Evolutionary conservation across 73 alveolate genomes (phyloP).

Genomic region (Paramecium octaurelia): DNA sequence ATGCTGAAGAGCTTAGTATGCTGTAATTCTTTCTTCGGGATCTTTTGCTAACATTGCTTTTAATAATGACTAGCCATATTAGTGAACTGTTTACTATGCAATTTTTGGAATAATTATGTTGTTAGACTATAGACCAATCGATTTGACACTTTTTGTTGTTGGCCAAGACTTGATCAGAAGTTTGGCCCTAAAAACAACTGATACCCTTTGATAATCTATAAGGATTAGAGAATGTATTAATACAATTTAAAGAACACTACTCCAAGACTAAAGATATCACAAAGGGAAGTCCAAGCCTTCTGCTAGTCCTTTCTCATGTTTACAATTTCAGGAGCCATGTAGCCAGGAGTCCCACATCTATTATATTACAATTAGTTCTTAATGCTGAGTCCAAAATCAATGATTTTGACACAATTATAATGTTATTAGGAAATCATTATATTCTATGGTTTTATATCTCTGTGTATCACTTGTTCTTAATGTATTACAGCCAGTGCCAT

Average conservation of each 20-base stretch:
- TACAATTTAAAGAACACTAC: constrained; percentile 41
- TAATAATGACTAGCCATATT: neutral
- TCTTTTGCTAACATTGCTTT: constrained; percentile 43
- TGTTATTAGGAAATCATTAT: constrained; percentile 56
- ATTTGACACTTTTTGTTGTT: constrained; percentile 9
- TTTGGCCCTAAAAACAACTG: constrained; percentile 41
- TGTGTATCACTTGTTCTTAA: constrained; percentile 68
- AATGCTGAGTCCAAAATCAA: constrained; percentile 41
- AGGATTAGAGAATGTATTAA: neutral
- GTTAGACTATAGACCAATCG: constrained; percentile 2
- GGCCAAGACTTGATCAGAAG: constrained; percentile 36
- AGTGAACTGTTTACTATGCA: neutral
- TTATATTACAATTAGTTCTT: neutral
- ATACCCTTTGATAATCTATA: constrained; percentile 9
- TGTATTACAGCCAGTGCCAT: constrained; percentile 73
- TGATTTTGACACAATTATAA: neutral
- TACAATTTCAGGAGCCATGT: constrained; percentile 89
- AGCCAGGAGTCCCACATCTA: constrained; percentile 91
- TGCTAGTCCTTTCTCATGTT: constrained; percentile 63
- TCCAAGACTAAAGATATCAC: constrained; percentile 34
- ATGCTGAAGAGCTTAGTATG: constrained; percentile 6
- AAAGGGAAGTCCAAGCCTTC: constrained; percentile 14
- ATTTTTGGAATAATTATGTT: neutral
- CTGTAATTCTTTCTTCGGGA: constrained; percentile 39
- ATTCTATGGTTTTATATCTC: constrained; percentile 82